These are phyloP conservation scores for Zopfochytrium polystomum DNA, from an alignment of 371 early-diverging fungal species.

Conservation along the genomic window DNA sequence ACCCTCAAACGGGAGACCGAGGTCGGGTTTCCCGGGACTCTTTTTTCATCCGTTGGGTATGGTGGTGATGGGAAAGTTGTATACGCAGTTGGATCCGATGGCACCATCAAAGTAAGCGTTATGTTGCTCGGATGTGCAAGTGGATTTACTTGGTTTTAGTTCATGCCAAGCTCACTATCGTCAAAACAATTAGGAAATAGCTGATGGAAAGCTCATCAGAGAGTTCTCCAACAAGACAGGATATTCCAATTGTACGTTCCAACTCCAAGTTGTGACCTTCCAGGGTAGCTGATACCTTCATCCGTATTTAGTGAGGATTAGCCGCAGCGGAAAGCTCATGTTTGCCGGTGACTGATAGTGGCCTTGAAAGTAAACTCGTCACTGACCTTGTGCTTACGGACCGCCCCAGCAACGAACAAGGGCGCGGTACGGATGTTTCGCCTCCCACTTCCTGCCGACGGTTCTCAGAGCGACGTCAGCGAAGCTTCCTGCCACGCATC, in stretches of 20 bases:
- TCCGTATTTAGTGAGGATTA: constrained; percentile 20
- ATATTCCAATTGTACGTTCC: not conserved
- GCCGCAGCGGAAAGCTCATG: constrained; percentile 28
- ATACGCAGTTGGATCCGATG: constrained; percentile 37
- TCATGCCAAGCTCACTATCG: too few relatives aligned
- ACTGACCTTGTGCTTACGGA: constrained; percentile 1
- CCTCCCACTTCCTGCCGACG: constrained; percentile 31
- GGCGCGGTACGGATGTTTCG: constrained; percentile 31
- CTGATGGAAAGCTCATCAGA: constrained; percentile 27
- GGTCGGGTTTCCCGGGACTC: constrained; percentile 10
- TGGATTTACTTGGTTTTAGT: too few relatives aligned
- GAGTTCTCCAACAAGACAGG: not conserved
- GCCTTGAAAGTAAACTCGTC: constrained; percentile 7
- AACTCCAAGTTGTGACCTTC: not conserved
- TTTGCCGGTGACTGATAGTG: constrained; percentile 19
- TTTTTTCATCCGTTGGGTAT: constrained; percentile 27
- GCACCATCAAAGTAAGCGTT: constrained; percentile 30
- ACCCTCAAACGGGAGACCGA: constrained; percentile 32
- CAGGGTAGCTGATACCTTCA: not conserved
- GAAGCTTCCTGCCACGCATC: constrained; percentile 42
- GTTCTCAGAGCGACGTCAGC: constrained; percentile 14
- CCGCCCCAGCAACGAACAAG: constrained; percentile 35
- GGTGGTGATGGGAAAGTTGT: constrained; percentile 31
- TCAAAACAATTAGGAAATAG: too few relatives aligned
- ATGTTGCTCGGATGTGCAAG: too few relatives aligned